These are phyloP conservation scores for Bipolaris cookei DNA, from an alignment of 2,329 filamentous ascomycete species.

Conservation along the genomic window DNA sequence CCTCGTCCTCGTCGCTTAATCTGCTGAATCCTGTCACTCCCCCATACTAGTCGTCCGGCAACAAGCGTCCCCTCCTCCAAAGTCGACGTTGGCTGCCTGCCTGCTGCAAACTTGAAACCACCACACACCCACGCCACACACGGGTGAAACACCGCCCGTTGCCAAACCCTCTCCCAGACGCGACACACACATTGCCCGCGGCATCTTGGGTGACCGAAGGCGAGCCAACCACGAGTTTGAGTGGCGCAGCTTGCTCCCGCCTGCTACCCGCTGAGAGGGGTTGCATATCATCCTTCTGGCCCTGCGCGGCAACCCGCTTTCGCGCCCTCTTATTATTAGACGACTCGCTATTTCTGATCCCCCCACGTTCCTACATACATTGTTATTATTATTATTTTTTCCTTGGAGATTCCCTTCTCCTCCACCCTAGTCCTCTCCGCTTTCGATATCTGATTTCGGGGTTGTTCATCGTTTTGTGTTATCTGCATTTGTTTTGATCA, in stretches of 20 bases:
- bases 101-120: slow-evolving; percentile 12
- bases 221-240: slow-evolving; percentile 4
- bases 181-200: slow-evolving; percentile 26
- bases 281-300: slow-evolving; percentile 2
- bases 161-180: slow-evolving; percentile 16
- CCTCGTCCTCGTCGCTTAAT: too few relatives aligned
- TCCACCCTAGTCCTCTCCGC: too few relatives aligned
- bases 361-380: background rate
- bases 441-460: too few relatives aligned
- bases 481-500: too few relatives aligned
- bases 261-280: slow-evolving; percentile 4
- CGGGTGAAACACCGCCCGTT: slow-evolving; percentile 15
- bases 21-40: too few relatives aligned
- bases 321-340: background rate
- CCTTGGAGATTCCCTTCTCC: background rate
- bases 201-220: slow-evolving; percentile 19
- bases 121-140: slow-evolving; percentile 9
- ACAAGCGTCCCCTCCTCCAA: background rate
- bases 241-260: slow-evolving; percentile 11
- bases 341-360: slow-evolving; percentile 1
- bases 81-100: background rate
- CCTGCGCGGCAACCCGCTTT: too few relatives aligned
- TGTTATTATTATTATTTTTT: background rate
- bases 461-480: too few relatives aligned
- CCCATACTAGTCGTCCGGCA: background rate